These are phyloP conservation scores for Alternaria longipes DNA, from an alignment of 2,329 filamentous ascomycete species.

Conservation along the genomic window DNA sequence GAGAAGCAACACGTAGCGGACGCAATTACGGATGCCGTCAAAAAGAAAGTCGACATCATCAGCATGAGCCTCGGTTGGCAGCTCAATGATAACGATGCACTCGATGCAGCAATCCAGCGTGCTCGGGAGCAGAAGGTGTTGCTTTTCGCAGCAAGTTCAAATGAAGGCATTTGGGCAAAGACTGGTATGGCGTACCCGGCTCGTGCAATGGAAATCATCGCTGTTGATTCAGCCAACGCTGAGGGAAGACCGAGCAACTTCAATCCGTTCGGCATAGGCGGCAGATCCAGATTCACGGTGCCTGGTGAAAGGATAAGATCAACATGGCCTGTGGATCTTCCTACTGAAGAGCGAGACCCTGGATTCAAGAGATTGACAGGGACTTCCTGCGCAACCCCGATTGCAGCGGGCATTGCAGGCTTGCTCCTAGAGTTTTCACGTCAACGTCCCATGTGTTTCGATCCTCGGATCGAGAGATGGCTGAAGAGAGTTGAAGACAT, in stretches of 20 bases:
- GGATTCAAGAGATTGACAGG: conserved; percentile 3
- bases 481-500: too few species aligned
- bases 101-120: too few species aligned
- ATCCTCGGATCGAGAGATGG: neutral
- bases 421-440: neutral
- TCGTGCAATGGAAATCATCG: conserved; percentile 17
- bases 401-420: conserved; percentile 23
- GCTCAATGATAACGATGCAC: too few species aligned
- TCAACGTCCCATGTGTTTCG: conserved; percentile 9
- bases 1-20: conserved; percentile 7
- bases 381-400: conserved; percentile 21
- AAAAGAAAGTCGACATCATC: conserved; percentile 23
- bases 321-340: neutral
- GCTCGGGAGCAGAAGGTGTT: too few species aligned
- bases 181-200: conserved; percentile 19
- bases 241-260: conserved; percentile 7
- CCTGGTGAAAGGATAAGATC: neutral
- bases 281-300: neutral
- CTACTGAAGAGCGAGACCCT: neutral
- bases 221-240: conserved; percentile 17
- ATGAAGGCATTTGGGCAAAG: neutral
- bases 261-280: conserved; percentile 6
- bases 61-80: conserved; percentile 24
- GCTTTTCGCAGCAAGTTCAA: too few species aligned
- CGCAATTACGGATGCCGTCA: conserved; percentile 21